Conservation (phyloP, 2,329 filamentous ascomycete species). For the Ceratocystis lukuohia region DNA sequence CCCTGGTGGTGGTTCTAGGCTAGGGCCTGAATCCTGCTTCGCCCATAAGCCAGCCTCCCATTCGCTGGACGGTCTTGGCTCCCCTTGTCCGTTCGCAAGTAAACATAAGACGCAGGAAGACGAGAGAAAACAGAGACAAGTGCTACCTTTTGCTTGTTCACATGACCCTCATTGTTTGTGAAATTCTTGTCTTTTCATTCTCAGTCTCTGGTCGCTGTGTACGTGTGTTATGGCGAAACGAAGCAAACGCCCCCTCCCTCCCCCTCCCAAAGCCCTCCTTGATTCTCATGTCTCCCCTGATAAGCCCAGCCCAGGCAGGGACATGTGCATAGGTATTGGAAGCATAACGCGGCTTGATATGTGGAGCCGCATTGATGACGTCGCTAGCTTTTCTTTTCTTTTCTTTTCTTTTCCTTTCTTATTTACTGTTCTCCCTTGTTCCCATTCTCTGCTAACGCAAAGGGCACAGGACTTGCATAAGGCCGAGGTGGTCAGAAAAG, state of each 20-base stretch:
- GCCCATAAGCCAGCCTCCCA: not conserved
- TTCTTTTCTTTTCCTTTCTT: too few relatives aligned
- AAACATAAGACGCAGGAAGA: not conserved
- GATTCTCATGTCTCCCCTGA: not conserved
- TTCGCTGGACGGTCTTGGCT: not conserved
- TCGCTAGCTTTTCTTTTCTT: not conserved
- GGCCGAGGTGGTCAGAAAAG: not conserved
- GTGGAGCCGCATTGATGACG: slow-evolving; percentile 1
- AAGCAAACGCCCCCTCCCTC: not conserved
- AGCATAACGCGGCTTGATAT: not conserved
- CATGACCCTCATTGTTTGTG: not conserved
- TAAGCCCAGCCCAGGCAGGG: not conserved
- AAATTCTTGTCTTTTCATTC: not conserved
- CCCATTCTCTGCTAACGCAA: not conserved
- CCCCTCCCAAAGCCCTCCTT: not conserved
- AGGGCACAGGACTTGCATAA: not conserved
- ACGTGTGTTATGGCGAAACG: not conserved
- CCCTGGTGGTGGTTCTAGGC: not conserved
- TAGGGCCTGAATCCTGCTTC: slow-evolving; percentile 1
- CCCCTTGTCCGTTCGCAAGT: not conserved
- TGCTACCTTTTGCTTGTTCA: not conserved
- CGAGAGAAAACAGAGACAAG: not conserved
- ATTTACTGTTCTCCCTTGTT: not conserved
- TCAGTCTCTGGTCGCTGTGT: not conserved
- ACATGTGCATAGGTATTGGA: not conserved